Percentiles rank a stretch among this genome's conserved stretches.
These are phyloP conservation scores for Penicillium turbatum DNA, from an alignment of 495 filamentous ascomycete genomes.

Conservation along the genomic window DNA sequence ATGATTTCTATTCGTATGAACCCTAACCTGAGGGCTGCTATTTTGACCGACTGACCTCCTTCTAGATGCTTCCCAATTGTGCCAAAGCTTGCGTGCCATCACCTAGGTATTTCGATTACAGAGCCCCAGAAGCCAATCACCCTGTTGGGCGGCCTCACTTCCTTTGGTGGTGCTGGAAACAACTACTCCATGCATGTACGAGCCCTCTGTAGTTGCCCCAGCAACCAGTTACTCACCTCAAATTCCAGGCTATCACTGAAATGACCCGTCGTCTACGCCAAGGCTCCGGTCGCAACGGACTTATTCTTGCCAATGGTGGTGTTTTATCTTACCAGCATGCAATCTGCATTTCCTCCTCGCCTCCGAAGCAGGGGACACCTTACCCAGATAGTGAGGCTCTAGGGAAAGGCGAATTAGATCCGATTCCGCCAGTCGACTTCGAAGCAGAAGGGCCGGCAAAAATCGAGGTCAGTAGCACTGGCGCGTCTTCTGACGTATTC, in stretches of 20 bases:
- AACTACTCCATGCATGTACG: conserved; percentile 58
- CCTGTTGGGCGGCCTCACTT: conserved; percentile 52
- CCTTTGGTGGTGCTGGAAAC: conserved; percentile 57
- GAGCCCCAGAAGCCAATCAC: conserved; percentile 45
- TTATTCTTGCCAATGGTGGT: conserved; percentile 55
- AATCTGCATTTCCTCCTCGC: conserved; percentile 43
- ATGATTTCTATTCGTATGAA: conserved; percentile 51
- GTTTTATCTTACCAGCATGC: conserved; percentile 52
- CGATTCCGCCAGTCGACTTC: conserved; percentile 30
- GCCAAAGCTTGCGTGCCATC: conserved; percentile 51
- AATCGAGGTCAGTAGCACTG: conserved; percentile 43
- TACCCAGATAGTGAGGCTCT: conserved; percentile 43
- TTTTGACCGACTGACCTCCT: not conserved
- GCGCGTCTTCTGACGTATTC: too few species aligned
- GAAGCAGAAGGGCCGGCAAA: conserved; percentile 40
- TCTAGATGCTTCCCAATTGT: conserved; percentile 54
- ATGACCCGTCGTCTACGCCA: conserved; percentile 43
- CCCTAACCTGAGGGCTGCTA: not conserved
- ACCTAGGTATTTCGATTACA: conserved; percentile 44
- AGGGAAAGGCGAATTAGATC: conserved; percentile 22
- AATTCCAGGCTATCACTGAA: conserved; percentile 42
- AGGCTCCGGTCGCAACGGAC: conserved; percentile 36
- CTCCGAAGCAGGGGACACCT: conserved; percentile 25
- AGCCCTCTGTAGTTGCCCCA: not conserved
- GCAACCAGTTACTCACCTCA: not conserved